Percentiles rank a stretch among this genome's conserved stretches.
Conservation (phyloP, 257 asterid species). For the Solanum ossicruentum region DNA sequence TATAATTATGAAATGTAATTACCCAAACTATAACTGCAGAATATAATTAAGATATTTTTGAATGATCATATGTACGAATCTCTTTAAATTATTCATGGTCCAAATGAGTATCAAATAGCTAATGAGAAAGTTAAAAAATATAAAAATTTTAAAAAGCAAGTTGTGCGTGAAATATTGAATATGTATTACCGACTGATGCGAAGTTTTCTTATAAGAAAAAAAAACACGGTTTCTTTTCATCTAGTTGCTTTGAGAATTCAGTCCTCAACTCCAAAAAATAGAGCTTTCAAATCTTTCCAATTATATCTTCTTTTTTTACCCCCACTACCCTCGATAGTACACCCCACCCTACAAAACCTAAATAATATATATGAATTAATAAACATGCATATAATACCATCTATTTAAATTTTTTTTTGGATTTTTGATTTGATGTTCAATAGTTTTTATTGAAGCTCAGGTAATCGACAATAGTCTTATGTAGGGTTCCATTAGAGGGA, state of each 20-base stretch:
- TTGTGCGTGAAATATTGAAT: constrained; percentile 1
- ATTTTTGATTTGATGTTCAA: too few relatives aligned
- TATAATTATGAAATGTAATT: too few relatives aligned
- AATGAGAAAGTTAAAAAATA: neutral
- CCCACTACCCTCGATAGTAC: neutral
- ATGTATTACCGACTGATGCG: neutral
- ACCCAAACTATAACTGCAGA: too few relatives aligned
- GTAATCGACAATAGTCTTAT: too few relatives aligned
- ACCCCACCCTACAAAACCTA: neutral
- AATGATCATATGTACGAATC: too few relatives aligned
- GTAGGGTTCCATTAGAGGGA: too few relatives aligned
- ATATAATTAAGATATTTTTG: too few relatives aligned
- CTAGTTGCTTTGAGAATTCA: neutral
- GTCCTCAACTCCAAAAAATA: neutral
- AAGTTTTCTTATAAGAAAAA: neutral
- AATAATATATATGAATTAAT: neutral
- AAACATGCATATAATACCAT: too few relatives aligned
- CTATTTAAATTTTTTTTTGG: too few relatives aligned
- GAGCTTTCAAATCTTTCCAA: neutral
- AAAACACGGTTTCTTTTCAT: neutral
- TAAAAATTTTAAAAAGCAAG: neutral
- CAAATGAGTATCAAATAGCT: too few relatives aligned
- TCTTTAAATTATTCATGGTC: too few relatives aligned
- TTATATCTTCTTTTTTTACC: neutral
- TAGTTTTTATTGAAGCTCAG: too few relatives aligned